Evolutionary conservation across 2,329 filamentous ascomycete species (phyloP), one percentile per base, ranked within the genome.

Genomic region (Cucurbitaria berberidis): DNA sequence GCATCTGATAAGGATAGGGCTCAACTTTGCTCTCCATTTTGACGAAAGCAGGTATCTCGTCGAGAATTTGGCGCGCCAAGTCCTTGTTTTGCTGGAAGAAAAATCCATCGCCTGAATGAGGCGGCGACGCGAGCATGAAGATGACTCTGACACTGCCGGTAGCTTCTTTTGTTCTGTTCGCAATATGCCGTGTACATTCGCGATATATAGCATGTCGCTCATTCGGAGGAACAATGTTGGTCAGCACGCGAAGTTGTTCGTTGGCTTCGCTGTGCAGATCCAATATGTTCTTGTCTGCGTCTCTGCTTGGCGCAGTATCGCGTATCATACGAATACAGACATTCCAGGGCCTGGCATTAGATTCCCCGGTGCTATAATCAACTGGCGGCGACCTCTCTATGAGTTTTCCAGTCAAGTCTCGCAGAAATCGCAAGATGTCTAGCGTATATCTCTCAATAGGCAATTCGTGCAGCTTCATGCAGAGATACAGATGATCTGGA

Each of bases 61-160:
- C 66, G 5, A 78, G 59, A 15, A 77, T 63, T 50, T 65, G 63
- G 30, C 66, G 65, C 15, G 64, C 58, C 13, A 74, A 40, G 21
- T 69, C 59, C 1, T 55, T 52, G 24, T 69, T 61, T 7, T 70
- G 41, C 18, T 64, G 53, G 35, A 75, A 68, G 48, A 72, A 69
- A 1, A 26, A 19, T 2, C 43, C 43, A 24, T 74, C 68, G 4
- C 51, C 53, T 10, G 49, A 53, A 11, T 45, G 41, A 2, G 53
- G n/a, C 4, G 40, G 34, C 8, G 51, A 43, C 9, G 53, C 56
- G 15, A 75, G 54, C 8, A 69, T 79, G 68, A 30, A 77, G 67
- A 70, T 78, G 15, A 86, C 87, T 67, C 86, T 88, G 18, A 93
- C 81, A 62, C 90, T 95, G 1, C 91, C 91, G 6, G 89, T 82